phyloP scores from a whole-genome alignment of 2,329 filamentous ascomycete genomes.

The Aspergillus aculeatinus region DNA sequence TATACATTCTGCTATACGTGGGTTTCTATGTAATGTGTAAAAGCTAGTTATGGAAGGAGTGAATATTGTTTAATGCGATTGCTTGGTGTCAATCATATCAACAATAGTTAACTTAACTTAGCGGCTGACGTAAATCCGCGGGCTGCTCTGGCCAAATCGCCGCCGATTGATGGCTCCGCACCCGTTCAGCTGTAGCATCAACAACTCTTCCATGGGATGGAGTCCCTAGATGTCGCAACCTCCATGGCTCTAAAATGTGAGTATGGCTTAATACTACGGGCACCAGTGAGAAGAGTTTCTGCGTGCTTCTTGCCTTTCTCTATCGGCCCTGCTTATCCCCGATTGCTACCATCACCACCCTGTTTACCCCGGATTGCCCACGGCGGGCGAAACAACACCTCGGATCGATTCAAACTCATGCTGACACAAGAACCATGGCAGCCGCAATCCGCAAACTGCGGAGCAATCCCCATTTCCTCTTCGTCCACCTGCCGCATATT shows the following conservation, averaged over 20 bases:
- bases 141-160: conserved; percentile 5
- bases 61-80: conserved; percentile 8
- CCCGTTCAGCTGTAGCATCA: conserved; percentile 6
- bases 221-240: conserved; percentile 27
- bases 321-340: conserved; percentile 1
- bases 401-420: conserved; percentile 2
- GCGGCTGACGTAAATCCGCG: conserved; percentile 33
- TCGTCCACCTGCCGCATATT: conserved; percentile 75
- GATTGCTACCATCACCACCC: conserved; percentile 2
- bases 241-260: conserved; percentile 45
- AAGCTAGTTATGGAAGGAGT: conserved; percentile 5
- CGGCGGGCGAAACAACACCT: conserved; percentile 15
- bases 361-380: conserved; percentile 16
- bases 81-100: too few species aligned
- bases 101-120: conserved; percentile 4
- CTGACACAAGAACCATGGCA: conserved; percentile 28
- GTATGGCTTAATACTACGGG: conserved; percentile 4
- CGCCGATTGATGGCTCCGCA: conserved; percentile 1
- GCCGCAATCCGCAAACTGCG: conserved; percentile 57
- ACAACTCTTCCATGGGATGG: conserved; percentile 20
- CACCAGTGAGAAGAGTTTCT: too few species aligned
- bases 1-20: conserved; percentile 14
- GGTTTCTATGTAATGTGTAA: conserved; percentile 13
- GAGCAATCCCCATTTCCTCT: conserved; percentile 74
- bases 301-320: neutral